phyloP scores from a whole-genome alignment of 768 basidiomycete species.

The Rhizopogon vesiculosus region DNA sequence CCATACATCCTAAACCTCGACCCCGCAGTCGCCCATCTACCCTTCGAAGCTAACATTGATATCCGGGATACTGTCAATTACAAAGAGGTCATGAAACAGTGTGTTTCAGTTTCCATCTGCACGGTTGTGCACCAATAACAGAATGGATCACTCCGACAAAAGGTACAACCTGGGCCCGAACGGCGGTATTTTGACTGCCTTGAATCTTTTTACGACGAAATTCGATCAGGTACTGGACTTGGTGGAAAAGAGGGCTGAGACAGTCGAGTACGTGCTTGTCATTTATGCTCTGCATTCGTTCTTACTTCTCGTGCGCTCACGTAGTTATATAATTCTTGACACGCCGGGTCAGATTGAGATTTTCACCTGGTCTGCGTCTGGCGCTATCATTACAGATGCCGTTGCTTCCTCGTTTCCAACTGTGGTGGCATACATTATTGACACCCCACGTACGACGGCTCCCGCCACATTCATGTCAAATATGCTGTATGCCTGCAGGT shows the following conservation, averaged over 20 bases:
- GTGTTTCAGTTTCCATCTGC: slow-evolving; percentile 37
- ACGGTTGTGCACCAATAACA: slow-evolving; percentile 12
- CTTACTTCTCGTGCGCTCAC: neutral
- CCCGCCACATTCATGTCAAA: slow-evolving; percentile 99
- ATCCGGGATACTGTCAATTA: slow-evolving; percentile 98
- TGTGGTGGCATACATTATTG: slow-evolving; percentile 94
- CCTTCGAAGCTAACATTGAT: slow-evolving; percentile 96
- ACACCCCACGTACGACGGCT: slow-evolving; percentile 90
- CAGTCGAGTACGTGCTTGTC: slow-evolving; percentile 67
- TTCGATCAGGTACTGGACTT: slow-evolving; percentile 93
- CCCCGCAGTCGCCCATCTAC: slow-evolving; percentile 87
- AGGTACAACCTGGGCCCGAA: slow-evolving; percentile 99
- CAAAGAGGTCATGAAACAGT: slow-evolving; percentile 99
- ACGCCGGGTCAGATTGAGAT: slow-evolving; percentile 99
- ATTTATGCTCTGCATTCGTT: neutral
- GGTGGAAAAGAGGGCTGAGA: slow-evolving; percentile 87
- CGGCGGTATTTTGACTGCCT: slow-evolving; percentile 93
- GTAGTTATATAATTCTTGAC: slow-evolving; percentile 90
- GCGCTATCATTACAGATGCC: slow-evolving; percentile 97
- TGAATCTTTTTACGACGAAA: slow-evolving; percentile 98
- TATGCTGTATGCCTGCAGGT: slow-evolving; percentile 99
- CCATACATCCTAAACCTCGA: slow-evolving; percentile 98
- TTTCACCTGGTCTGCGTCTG: slow-evolving; percentile 99
- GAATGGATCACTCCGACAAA: slow-evolving; percentile 13
- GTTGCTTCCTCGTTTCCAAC: slow-evolving; percentile 91